A percentile compares a stretch with the other conserved stretches of the same genome.
Conservation (phyloP, 2,329 filamentous ascomycete genomes). For the Emericellopsis cladophorae region DNA sequence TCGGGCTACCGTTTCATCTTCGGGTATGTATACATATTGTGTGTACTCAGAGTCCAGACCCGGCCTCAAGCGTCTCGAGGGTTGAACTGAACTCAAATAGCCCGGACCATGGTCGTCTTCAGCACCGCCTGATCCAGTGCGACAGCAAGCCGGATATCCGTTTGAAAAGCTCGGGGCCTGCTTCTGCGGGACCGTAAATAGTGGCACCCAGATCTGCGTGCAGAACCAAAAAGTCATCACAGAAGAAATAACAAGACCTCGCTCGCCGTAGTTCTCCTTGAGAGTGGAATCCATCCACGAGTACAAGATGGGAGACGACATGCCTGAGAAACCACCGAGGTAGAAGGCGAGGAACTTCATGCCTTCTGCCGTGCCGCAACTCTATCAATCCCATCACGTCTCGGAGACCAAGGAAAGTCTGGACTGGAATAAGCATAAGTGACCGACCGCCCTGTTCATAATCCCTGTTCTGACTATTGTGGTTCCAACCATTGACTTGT, state of each 20-base stretch:
- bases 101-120: too few relatives aligned
- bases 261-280: slow-evolving; percentile 17
- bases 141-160: slow-evolving; percentile 11
- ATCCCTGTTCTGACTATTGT: neutral
- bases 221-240: slow-evolving; percentile 22
- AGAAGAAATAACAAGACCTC: slow-evolving; percentile 16
- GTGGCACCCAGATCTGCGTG: slow-evolving; percentile 14
- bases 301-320: slow-evolving; percentile 17
- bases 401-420: slow-evolving; percentile 21
- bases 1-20: too few relatives aligned
- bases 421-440: slow-evolving; percentile 22
- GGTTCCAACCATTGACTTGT: slow-evolving; percentile 20
- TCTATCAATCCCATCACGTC: slow-evolving; percentile 21
- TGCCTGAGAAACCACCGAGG: slow-evolving; percentile 15
- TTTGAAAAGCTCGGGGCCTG: slow-evolving; percentile 12
- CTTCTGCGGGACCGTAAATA: slow-evolving; percentile 14
- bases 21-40: too few relatives aligned
- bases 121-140: neutral
- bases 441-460: neutral
- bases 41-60: too few relatives aligned
- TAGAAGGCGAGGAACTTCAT: slow-evolving; percentile 18
- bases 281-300: slow-evolving; percentile 18
- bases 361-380: slow-evolving; percentile 14
- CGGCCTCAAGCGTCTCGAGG: too few relatives aligned
- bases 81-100: too few relatives aligned